Evolutionary conservation across 352 stramenopile species (phyloP).

Genomic region (Globisporangium perplexum): DNA sequence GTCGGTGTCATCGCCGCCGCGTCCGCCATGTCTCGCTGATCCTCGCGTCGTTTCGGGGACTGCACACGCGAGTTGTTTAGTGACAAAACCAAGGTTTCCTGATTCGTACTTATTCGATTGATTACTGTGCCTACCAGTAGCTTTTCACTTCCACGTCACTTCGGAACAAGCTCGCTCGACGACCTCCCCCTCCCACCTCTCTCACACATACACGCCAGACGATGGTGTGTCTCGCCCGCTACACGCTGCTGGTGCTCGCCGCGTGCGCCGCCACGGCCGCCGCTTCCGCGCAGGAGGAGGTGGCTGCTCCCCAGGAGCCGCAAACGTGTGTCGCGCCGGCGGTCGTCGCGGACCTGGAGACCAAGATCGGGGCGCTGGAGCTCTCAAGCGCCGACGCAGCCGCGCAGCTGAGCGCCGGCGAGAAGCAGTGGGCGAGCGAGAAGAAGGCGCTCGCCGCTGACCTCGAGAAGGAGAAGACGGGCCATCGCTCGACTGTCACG

Average conservation of each 20-base stretch:
- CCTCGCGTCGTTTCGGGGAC: not conserved
- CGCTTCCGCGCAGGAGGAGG: slow-evolving; percentile 13
- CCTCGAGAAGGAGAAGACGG: slow-evolving; percentile 27
- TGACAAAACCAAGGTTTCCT: not conserved
- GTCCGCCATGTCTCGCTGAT: not conserved
- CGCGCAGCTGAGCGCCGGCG: slow-evolving; percentile 31
- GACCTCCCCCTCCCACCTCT: not conserved
- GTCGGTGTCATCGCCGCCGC: not conserved
- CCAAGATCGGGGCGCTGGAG: slow-evolving; percentile 38
- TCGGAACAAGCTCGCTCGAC: not conserved
- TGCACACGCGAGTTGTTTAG: too few relatives aligned
- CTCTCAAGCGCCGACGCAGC: slow-evolving; percentile 29
- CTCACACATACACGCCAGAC: too few relatives aligned
- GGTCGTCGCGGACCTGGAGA: slow-evolving; percentile 33
- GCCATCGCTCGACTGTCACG: slow-evolving; percentile 11
- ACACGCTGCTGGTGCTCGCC: slow-evolving; percentile 31
- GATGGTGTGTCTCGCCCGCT: slow-evolving; percentile 35
- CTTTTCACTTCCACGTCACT: not conserved
- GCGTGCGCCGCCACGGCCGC: slow-evolving; percentile 26
- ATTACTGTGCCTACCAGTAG: not conserved
- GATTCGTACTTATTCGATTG: not conserved
- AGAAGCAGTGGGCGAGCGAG: slow-evolving; percentile 24
- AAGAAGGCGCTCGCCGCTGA: slow-evolving; percentile 31
- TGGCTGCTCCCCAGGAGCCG: slow-evolving; percentile 3
- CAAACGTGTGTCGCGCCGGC: slow-evolving; percentile 27